Conservation (phyloP, 2,329 filamentous ascomycete species). For the Fusarium sp. region DNA sequence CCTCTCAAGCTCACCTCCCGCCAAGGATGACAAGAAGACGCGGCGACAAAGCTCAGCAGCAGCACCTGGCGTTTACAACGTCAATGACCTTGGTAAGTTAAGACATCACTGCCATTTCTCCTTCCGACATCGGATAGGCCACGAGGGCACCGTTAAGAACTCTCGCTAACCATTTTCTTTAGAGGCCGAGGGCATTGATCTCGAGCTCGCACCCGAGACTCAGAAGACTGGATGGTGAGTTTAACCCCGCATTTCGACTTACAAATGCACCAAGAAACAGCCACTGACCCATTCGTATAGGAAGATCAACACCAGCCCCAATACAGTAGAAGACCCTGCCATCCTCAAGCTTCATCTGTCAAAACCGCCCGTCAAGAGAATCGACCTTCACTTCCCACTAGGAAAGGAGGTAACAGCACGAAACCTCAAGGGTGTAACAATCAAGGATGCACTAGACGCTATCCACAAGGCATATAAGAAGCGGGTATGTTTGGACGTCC, state of each 20-base stretch:
- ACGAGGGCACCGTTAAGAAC: not conserved
- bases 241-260: slow-evolving; percentile 22
- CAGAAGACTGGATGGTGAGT: slow-evolving; percentile 89
- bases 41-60: slow-evolving; percentile 77
- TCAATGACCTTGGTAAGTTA: slow-evolving; percentile 82
- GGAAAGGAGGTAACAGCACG: slow-evolving; percentile 88
- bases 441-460: slow-evolving; percentile 95
- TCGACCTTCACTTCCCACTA: slow-evolving; percentile 90
- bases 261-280: not conserved
- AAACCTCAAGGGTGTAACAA: slow-evolving; percentile 93
- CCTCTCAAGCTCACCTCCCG: slow-evolving; percentile 72
- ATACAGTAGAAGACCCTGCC: slow-evolving; percentile 81
- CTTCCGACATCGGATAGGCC: slow-evolving; percentile 15
- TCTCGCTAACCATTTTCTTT: slow-evolving; percentile 34
- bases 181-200: slow-evolving; percentile 79
- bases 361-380: slow-evolving; percentile 87
- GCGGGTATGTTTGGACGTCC: slow-evolving; percentile 69
- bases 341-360: slow-evolving; percentile 84
- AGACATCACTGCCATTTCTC: not conserved
- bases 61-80: slow-evolving; percentile 74
- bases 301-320: slow-evolving; percentile 92
- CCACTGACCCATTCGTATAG: slow-evolving; percentile 55
- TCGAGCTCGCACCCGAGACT: slow-evolving; percentile 81
- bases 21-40: slow-evolving; percentile 67
- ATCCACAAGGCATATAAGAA: slow-evolving; percentile 98